phyloP scores from a whole-genome alignment of 2,329 filamentous ascomycete genomes.

The Trichophyton verrucosum region DNA sequence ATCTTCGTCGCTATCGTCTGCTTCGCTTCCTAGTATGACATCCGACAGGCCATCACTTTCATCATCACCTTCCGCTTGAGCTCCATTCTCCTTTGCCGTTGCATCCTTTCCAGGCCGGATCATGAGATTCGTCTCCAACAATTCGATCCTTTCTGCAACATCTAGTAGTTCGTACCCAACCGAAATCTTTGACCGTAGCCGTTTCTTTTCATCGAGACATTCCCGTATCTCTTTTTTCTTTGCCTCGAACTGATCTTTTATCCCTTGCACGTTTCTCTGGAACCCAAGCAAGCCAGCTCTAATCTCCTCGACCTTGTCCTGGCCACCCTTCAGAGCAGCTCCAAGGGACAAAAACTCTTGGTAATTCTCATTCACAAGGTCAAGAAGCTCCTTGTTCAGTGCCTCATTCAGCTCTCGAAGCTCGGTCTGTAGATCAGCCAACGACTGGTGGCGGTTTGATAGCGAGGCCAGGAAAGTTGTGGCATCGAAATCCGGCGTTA shows the following conservation, averaged over 20 bases:
- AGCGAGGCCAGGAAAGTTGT: conserved; percentile 71
- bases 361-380: conserved; percentile 93
- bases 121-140: conserved; percentile 57
- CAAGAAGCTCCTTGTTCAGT: conserved; percentile 75
- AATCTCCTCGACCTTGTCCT: conserved; percentile 83
- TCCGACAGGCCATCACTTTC: conserved; percentile 19
- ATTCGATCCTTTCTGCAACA: conserved; percentile 36
- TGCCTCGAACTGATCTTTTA: conserved; percentile 53
- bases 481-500: conserved; percentile 64
- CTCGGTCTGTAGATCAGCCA: conserved; percentile 82
- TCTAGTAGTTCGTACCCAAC: conserved; percentile 40
- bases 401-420: conserved; percentile 66
- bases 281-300: conserved; percentile 79
- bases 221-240: conserved; percentile 51
- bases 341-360: conserved; percentile 79
- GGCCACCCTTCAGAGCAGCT: conserved; percentile 67
- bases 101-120: conserved; percentile 33
- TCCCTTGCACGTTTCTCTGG: conserved; percentile 62
- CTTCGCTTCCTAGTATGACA: conserved; percentile 19
- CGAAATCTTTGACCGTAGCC: conserved; percentile 52
- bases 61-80: conserved; percentile 23
- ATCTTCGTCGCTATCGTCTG: conserved; percentile 26
- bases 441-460: conserved; percentile 80
- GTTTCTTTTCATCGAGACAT: conserved; percentile 54
- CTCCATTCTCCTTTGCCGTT: conserved; percentile 15